These are phyloP conservation scores for Neurospora sp. DNA, from an alignment of 495 filamentous ascomycete genomes.

Conservation along the genomic window DNA sequence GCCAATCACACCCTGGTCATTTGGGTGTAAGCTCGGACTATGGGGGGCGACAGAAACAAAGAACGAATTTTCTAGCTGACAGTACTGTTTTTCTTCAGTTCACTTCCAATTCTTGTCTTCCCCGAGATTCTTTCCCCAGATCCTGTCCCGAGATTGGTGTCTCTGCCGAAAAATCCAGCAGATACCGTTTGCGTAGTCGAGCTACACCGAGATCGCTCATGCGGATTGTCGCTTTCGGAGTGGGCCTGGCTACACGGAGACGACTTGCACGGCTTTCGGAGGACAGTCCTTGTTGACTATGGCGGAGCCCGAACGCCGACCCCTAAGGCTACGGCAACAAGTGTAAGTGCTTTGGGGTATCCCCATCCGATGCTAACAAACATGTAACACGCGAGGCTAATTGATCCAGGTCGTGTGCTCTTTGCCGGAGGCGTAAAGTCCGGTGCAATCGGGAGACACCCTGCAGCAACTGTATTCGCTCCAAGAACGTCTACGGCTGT, in stretches of 20 bases:
- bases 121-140: background rate
- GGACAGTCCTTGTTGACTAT: background rate
- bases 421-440: constrained; percentile 26
- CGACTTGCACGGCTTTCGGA: background rate
- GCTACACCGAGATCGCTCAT: background rate
- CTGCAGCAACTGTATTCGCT: constrained; percentile 38
- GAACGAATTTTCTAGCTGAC: background rate
- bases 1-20: background rate
- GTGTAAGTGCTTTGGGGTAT: background rate
- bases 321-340: background rate
- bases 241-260: background rate
- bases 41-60: background rate
- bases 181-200: background rate
- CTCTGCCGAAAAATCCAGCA: background rate
- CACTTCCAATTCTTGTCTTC: background rate
- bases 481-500: constrained; percentile 29
- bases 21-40: background rate
- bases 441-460: constrained; percentile 26
- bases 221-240: background rate
- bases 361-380: background rate
- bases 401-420: constrained; percentile 17
- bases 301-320: background rate
- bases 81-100: background rate
- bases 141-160: background rate
- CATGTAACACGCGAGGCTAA: background rate